These are phyloP conservation scores for Neurospora tetraspora DNA, from an alignment of 495 filamentous ascomycete genomes.

Conservation along the genomic window DNA sequence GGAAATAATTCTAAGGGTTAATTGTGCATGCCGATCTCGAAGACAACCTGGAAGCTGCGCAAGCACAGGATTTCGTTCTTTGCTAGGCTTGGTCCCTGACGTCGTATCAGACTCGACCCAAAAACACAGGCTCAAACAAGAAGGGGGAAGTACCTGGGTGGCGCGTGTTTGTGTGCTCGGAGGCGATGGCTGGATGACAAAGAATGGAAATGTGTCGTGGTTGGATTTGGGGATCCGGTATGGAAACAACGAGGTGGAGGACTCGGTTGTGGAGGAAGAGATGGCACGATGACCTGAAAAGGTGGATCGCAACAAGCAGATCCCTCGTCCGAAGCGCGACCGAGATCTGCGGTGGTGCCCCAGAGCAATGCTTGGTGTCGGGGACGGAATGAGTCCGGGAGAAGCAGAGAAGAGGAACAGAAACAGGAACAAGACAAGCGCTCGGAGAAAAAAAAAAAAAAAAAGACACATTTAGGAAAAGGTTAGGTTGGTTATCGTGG, in stretches of 20 bases:
- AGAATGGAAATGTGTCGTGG: not conserved
- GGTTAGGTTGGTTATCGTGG: not conserved
- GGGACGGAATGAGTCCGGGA: not conserved
- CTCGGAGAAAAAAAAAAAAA: not conserved
- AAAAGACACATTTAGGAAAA: not conserved
- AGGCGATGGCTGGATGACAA: not conserved
- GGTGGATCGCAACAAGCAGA: not conserved
- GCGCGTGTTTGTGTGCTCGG: not conserved
- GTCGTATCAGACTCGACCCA: not conserved
- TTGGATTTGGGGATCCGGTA: not conserved
- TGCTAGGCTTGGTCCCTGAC: not conserved
- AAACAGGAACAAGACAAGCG: not conserved
- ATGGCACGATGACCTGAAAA: not conserved
- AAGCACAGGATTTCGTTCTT: not conserved
- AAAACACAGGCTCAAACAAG: not conserved
- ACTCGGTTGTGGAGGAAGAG: not conserved
- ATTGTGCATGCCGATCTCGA: not conserved
- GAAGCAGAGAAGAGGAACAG: not conserved
- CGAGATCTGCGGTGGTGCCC: not conserved
- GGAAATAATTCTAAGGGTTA: not conserved
- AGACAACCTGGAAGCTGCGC: not conserved
- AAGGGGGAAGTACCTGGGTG: not conserved
- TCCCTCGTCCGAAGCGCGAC: not conserved
- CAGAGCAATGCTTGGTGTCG: not conserved
- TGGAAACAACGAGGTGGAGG: not conserved